Base-by-base conservation (phyloP, 148 eudicot genomes). In the Talinum fruticosum region DNA sequence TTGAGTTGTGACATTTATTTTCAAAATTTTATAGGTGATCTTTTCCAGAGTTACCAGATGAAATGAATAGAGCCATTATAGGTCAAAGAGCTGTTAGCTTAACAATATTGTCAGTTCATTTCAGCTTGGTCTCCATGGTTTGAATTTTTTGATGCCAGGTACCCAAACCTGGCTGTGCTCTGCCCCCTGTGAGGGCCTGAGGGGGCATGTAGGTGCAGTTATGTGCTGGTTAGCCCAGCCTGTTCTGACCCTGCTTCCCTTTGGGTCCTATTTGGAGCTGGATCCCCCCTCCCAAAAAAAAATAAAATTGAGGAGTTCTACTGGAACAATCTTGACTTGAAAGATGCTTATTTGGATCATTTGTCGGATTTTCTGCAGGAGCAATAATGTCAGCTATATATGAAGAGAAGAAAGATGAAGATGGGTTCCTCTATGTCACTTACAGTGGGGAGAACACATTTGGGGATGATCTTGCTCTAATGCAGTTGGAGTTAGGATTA, bases 361-460 rank as follows among this genome's bases (percentile, higher is more conserved):
- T 4, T 33, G 47, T 61, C 75, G 33, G 79, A 32, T 36, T 74
- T 36, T 51, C 14, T 69, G 75, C 84, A 90, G 93, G 93, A 66
- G 87, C 87, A 26, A 85, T 90, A 15, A 84, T 90, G 93, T 90
- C 93, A 26, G 80, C 86, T 1, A 81, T 90, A 66, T 90, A 90
- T 53, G 93, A 90, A 51, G 93, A 90, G 47, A 90, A 90, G 87
- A 90, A 87, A 75, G 93, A 90, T 76, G 90, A 88, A 79, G 93
- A 90, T 68, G 93, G 93, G 24, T 90, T 90, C 67, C 86, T 90
- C 21, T 90, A 90, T 72, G 93, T 88, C 61, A 88, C 91, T 57
- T 90, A 90, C 77, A 90, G 93, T 23, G 93, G 93, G 32, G 93
- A 90, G 79, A 90, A 90, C 86, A 90, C 93, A 23, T 90, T 90